Evolutionary conservation across 2,329 filamentous ascomycete genomes (phyloP), one percentile per base, ranked within the genome.

Genomic region (Gnomoniopsis smithogilvyi): DNA sequence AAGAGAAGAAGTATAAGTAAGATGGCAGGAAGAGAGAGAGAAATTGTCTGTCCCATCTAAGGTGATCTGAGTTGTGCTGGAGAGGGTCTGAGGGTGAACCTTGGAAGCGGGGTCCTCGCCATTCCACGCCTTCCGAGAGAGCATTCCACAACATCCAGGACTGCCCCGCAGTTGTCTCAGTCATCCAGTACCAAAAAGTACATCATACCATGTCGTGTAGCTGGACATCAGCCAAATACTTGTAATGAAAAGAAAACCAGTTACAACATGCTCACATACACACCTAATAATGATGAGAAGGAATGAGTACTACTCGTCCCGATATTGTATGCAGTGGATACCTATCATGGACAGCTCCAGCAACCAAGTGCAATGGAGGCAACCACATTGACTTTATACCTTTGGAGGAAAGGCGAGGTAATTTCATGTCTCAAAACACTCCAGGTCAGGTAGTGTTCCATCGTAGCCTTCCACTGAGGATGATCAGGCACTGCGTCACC

Each of bases 51-150:
- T 38, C 8, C 10, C 21, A 19, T 33, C 49, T 26, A 36, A 21
- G 33, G 36, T 17, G 49, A 22, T 51, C 49, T 19, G 34, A 22
- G 26, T 33, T 36, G 49, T 36, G 14, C 17, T 38, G 3, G 21
- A 21, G 49, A 33, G 6, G 12, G 38, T 10, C 43, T 38, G 33
- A 38, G 34, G 38, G 47, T 46, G 38, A 55, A 56, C 43, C n/a
- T 59, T 36, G 52, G 60, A 59, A 62, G 60, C 56, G 60, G 60
- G 60, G 60, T 62, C 53, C 60, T 55, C 19, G 51, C 48, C 53
- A 53, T 56, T 33, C 60, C 60, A 54, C 34, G 54, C 48, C 53
- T 62, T 59, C 56, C 53, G 57, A 41, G 47, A 51, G 22, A 26
- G 33, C 49, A 60, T 38, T 41, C 12, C 54, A 49, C 46, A 48